Base-by-base conservation (phyloP, 1,284 basidiomycete genomes). In the Heterobasidion parviporum region DNA sequence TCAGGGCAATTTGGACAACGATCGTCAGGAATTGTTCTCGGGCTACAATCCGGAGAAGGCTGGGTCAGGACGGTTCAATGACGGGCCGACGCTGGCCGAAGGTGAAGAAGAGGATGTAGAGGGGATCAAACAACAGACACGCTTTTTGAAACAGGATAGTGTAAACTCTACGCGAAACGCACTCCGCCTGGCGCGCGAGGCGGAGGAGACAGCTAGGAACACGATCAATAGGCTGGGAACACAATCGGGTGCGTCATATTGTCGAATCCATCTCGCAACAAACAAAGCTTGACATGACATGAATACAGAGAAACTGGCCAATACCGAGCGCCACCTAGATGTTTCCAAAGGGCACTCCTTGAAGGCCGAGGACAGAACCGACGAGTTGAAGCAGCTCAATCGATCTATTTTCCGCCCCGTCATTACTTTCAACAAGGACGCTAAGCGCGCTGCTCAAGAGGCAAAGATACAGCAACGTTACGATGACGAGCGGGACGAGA, bases 21-120 rank as follows among this genome's bases (percentile, higher is more conserved):
- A 90, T 65, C 82, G 91, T 46, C 82, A 77, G 56, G 89, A 91
- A 65, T 75, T 92, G 36, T 89, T 92, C 67, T 68, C 84, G 58
- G 89, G 89, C 15, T 85, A 83, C 64, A 81, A 86, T 56, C 77
- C 83, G 0, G 70, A 80, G 67, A 82, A 77, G 45, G 33, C 16
- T 64, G 65, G 63, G 33, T 81, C 84, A 44, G 80, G 82, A 9
- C 74, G 86, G 54, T 89, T 88, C 61, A 62, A 67, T 52, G 83
- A 88, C 63, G 82, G 82, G 0, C 80, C 82, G 16, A 67, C 64
- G 45, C 60, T 71, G 47, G 74, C 72, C 43, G 87, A 92, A 67
- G 93, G 96, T 70, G 90, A 90, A 62, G 95, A 98, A 32, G 95
- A 98, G 63, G 96, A 98, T 67, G 79, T 97, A 6, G 96, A 99